phyloP scores from a whole-genome alignment of 2,329 filamentous ascomycete genomes.

The Penicillium brasilianum region DNA sequence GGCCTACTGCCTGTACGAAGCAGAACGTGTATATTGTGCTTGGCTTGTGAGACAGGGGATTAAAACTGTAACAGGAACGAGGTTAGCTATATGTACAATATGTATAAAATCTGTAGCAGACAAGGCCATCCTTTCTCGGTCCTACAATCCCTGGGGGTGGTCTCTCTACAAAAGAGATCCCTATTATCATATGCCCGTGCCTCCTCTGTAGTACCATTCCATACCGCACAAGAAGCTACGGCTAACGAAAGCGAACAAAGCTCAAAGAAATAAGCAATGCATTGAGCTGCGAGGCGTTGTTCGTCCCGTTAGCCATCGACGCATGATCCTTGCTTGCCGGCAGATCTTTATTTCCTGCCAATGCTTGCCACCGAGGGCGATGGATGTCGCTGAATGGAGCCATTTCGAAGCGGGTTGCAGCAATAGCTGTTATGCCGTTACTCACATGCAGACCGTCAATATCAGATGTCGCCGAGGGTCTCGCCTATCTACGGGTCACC shows the following conservation, averaged over 20 bases:
- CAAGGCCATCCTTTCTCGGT: not conserved
- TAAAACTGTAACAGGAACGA: not conserved
- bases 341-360: constrained; percentile 4
- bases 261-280: constrained; percentile 1
- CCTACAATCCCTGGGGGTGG: too few relatives aligned
- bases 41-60: not conserved
- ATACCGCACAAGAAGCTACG: not conserved
- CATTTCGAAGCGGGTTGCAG: not conserved
- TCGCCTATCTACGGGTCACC: not conserved
- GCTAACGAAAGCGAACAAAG: not conserved
- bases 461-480: not conserved
- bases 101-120: not conserved
- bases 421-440: not conserved
- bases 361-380: not conserved
- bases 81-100: not conserved
- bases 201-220: too few relatives aligned
- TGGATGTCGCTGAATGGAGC: not conserved
- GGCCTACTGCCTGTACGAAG: constrained; percentile 10
- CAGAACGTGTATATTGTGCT: constrained; percentile 12
- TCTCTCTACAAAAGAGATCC: not conserved
- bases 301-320: not conserved
- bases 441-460: constrained; percentile 4
- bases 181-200: not conserved
- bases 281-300: not conserved
- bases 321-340: constrained; percentile 1